Conservation (phyloP, 2,329 filamentous ascomycete genomes). For the Beauveria caledonica region DNA sequence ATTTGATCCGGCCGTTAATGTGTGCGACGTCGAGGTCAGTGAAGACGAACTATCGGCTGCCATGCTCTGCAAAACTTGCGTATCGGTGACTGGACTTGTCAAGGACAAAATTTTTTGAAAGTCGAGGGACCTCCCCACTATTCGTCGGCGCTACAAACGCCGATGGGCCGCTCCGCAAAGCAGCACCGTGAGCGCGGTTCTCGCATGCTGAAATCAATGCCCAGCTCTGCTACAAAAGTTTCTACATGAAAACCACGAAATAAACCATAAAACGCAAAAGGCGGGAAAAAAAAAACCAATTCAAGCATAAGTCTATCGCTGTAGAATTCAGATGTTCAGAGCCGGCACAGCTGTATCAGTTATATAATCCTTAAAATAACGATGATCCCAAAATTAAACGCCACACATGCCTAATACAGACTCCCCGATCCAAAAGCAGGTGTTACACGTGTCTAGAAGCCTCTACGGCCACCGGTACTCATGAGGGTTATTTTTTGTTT, state of each 20-base stretch:
- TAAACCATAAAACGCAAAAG: background rate
- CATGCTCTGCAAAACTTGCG: slow-evolving; percentile 21
- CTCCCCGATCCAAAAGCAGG: background rate
- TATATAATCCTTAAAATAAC: background rate
- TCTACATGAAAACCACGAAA: no score
- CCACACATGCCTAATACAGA: slow-evolving; percentile 7
- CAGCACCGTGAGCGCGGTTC: no score
- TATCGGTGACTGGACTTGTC: background rate
- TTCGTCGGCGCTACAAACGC: slow-evolving; percentile 7
- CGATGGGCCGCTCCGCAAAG: background rate
- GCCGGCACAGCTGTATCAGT: background rate
- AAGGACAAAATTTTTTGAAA: slow-evolving; percentile 6
- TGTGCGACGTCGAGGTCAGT: slow-evolving; percentile 57
- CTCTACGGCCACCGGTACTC: slow-evolving; percentile 54
- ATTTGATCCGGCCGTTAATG: slow-evolving; percentile 43
- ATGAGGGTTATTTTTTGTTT: slow-evolving; percentile 66
- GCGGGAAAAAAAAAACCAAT: background rate
- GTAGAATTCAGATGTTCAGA: background rate
- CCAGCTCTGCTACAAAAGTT: no score
- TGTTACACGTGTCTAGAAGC: slow-evolving; percentile 21
- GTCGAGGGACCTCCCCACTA: slow-evolving; percentile 8
- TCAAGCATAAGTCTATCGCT: background rate
- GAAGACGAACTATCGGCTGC: slow-evolving; percentile 44
- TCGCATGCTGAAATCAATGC: no score
- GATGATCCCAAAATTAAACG: slow-evolving; percentile 3